phyloP scores from a whole-genome alignment of 192 early-diverging fungal genomes.

The Backusella mclennaniae region DNA sequence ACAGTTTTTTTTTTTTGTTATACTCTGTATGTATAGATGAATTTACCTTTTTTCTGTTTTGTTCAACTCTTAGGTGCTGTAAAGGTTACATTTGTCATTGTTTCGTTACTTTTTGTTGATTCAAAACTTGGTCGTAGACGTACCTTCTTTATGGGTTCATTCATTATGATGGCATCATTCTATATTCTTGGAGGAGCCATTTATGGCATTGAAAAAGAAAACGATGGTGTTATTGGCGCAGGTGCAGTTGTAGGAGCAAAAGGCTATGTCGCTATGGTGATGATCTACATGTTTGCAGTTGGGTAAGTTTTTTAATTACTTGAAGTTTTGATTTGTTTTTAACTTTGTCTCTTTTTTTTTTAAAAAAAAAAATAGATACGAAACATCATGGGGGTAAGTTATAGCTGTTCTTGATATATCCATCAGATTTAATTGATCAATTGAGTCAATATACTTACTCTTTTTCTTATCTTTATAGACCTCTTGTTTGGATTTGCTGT shows the following conservation, averaged over 20 bases:
- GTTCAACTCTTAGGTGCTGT: conserved; percentile 26
- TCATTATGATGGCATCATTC: conserved; percentile 29
- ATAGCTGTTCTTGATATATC: too few species aligned
- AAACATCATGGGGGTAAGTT: conserved; percentile 44
- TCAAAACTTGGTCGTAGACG: conserved; percentile 33
- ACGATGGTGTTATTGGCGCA: not conserved
- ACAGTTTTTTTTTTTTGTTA: too few species aligned
- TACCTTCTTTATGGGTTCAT: conserved; percentile 30
- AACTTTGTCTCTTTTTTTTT: not conserved
- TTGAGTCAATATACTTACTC: too few species aligned
- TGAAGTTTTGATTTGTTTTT: not conserved
- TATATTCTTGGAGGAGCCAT: conserved; percentile 29
- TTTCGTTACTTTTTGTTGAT: conserved; percentile 39
- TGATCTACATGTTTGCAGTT: conserved; percentile 29
- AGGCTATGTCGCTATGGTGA: conserved; percentile 26
- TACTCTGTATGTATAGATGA: not conserved
- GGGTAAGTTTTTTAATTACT: not conserved
- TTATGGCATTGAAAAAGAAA: conserved; percentile 15
- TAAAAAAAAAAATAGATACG: not conserved
- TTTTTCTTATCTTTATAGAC: conserved; percentile 44
- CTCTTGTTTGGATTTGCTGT: conserved; percentile 71
- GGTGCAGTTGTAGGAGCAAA: conserved; percentile 16
- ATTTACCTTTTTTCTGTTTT: not conserved
- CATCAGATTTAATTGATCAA: too few species aligned
- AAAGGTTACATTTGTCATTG: conserved; percentile 49